phyloP scores from a whole-genome alignment of 2,329 filamentous ascomycete species.

The Xylaria sp. region DNA sequence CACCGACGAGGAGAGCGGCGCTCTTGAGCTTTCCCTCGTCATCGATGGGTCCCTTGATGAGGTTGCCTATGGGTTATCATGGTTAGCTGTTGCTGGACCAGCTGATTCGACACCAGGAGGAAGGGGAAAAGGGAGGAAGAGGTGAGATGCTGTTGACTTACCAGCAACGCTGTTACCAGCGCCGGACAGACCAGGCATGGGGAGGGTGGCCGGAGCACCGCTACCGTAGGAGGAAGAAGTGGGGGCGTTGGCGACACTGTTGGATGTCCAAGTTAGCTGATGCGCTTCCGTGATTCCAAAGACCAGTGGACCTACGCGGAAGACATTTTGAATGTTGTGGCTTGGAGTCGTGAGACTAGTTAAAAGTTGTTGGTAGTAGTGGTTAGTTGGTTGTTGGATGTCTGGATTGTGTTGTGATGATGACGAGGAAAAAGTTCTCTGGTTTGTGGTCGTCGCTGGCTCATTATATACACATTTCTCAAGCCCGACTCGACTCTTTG shows the following conservation, averaged over 20 bases:
- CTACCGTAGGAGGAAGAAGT: not conserved
- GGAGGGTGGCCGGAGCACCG: not conserved
- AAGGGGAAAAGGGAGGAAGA: not conserved
- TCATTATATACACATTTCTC: not conserved
- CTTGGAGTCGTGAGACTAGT: not conserved
- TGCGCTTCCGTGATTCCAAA: not conserved
- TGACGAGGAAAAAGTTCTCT: not conserved
- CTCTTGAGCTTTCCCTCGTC: not conserved
- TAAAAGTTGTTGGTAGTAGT: not conserved
- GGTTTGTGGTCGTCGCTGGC: not conserved
- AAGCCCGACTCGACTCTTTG: not conserved
- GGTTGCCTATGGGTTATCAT: not conserved
- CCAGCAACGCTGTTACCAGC: not conserved
- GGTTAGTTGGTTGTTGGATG: not conserved
- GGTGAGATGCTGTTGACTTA: not conserved
- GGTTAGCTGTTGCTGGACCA: not conserved
- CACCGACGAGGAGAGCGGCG: conserved; percentile 1
- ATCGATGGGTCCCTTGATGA: not conserved
- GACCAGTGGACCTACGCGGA: not conserved
- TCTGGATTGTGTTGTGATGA: not conserved
- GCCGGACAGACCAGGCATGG: not conserved
- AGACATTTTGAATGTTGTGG: not conserved
- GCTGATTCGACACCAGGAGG: not conserved
- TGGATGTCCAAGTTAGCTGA: not conserved
- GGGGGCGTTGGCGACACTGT: not conserved